These are phyloP conservation scores for Chlorella ohadii DNA, from an alignment of 139 green algal species.

Conservation along the genomic window DNA sequence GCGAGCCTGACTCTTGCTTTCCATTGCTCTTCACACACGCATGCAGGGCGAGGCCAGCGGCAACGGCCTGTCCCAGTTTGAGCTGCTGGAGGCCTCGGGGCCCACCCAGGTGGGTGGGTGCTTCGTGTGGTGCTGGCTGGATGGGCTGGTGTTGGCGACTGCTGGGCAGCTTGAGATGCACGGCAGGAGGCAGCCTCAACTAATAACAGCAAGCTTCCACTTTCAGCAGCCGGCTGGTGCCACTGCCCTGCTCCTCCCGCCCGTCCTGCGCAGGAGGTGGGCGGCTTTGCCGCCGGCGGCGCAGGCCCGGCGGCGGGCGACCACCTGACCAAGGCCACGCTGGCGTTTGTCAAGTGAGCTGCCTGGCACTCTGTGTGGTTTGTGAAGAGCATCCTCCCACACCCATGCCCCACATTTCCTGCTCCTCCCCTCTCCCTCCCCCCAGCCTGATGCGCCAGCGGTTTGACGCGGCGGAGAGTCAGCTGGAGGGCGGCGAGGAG, in stretches of 20 bases:
- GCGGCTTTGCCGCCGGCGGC: background rate
- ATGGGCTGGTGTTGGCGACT: too few relatives aligned
- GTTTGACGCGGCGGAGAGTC: conserved; percentile 12
- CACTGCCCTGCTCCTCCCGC: background rate
- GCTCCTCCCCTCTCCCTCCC: background rate
- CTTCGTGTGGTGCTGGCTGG: too few relatives aligned
- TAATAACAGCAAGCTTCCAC: too few relatives aligned
- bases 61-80: conserved; percentile 26
- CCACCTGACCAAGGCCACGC: background rate
- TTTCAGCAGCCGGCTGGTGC: too few relatives aligned
- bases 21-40: background rate
- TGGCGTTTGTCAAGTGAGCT: conserved; percentile 16
- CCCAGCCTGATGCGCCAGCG: conserved; percentile 33
- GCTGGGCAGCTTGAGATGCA: too few relatives aligned
- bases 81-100: conserved; percentile 36
- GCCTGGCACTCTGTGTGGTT: too few relatives aligned
- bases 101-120: background rate
- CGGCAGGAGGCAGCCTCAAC: too few relatives aligned
- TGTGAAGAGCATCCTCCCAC: too few relatives aligned
- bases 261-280: too few relatives aligned
- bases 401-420: background rate
- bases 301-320: background rate
- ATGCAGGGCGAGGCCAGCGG: background rate
- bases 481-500: conserved; percentile 1
- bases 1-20: too few relatives aligned